These are phyloP conservation scores for Debaryomyces prosopidis DNA, from an alignment of 805 yeast genomes.

Conservation along the genomic window DNA sequence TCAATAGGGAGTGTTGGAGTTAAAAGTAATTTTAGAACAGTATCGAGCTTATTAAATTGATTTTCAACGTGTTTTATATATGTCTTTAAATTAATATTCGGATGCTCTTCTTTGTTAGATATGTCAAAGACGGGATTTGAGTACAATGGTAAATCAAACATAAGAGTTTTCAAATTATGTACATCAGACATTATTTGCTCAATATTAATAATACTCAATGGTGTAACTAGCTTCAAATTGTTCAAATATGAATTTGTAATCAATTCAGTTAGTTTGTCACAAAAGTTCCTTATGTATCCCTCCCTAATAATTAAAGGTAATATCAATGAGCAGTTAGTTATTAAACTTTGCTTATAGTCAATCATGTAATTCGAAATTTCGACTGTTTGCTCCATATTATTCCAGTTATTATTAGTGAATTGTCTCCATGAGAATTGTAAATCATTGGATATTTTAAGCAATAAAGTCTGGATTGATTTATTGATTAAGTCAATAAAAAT, in stretches of 20 bases:
- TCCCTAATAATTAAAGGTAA: slow-evolving; percentile 66
- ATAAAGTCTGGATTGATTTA: slow-evolving; percentile 53
- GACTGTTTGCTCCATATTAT: slow-evolving; percentile 56
- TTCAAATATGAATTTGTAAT: slow-evolving; percentile 56
- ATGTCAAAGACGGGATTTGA: slow-evolving; percentile 37
- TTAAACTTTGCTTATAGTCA: slow-evolving; percentile 52
- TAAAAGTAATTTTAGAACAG: slow-evolving; percentile 66
- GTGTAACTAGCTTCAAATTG: slow-evolving; percentile 61
- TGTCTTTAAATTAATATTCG: slow-evolving; percentile 23
- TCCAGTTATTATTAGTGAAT: slow-evolving; percentile 76
- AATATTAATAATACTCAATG: slow-evolving; percentile 65
- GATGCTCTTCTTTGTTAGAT: slow-evolving; percentile 18
- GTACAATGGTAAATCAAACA: slow-evolving; percentile 44
- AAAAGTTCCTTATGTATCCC: slow-evolving; percentile 66
- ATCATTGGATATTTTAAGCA: slow-evolving; percentile 60
- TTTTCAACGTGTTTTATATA: slow-evolving; percentile 44
- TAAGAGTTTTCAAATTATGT: slow-evolving; percentile 57
- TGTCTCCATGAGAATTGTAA: slow-evolving; percentile 79
- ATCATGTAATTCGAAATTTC: slow-evolving; percentile 72
- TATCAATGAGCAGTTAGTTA: slow-evolving; percentile 46
- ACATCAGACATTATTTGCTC: slow-evolving; percentile 82
- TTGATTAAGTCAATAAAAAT: slow-evolving; percentile 59
- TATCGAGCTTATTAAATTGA: slow-evolving; percentile 50
- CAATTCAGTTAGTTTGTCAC: slow-evolving; percentile 74
- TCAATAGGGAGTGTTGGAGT: slow-evolving; percentile 61